A percentile compares a stretch with the other conserved stretches of the same genome.
Conservation (phyloP, 805 yeast species). For the Metschnikowia kunwiensis region DNA sequence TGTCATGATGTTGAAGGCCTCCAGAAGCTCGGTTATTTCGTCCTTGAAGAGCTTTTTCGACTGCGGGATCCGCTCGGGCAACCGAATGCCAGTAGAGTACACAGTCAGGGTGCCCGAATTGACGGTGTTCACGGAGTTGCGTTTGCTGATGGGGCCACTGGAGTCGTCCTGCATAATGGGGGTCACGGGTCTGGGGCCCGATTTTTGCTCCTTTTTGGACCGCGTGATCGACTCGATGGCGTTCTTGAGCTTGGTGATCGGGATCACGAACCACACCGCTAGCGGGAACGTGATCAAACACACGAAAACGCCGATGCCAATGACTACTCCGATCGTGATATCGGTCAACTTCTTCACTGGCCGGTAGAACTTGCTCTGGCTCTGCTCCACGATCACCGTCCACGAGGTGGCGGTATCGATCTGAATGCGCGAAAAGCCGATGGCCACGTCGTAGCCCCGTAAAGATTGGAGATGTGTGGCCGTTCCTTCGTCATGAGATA, state of each 20-base stretch:
- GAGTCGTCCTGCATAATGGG: background rate
- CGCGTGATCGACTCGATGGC: conserved; percentile 74
- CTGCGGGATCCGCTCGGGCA: conserved; percentile 36
- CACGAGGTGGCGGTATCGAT: conserved; percentile 45
- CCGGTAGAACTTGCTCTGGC: conserved; percentile 51
- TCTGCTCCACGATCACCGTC: conserved; percentile 74
- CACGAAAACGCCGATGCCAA: conserved; percentile 74
- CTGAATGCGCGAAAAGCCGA: conserved; percentile 32
- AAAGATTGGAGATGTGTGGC: conserved; percentile 24
- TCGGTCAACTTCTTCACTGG: conserved; percentile 62
- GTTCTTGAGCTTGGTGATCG: conserved; percentile 72
- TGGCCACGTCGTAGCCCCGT: conserved; percentile 28
- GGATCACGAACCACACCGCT: conserved; percentile 81
- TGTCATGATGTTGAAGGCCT: conserved; percentile 88
- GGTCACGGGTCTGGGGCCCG: background rate
- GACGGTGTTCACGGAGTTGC: conserved; percentile 27
- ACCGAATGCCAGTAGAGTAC: conserved; percentile 36
- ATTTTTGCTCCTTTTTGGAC: conserved; percentile 33
- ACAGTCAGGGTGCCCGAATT: conserved; percentile 35
- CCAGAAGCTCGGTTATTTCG: conserved; percentile 84
- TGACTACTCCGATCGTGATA: conserved; percentile 72
- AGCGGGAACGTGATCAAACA: conserved; percentile 75
- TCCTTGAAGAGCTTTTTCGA: conserved; percentile 59
- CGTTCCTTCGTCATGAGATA: conserved; percentile 28
- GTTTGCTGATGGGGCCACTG: conserved; percentile 5